Base-by-base conservation (phyloP, 352 stramenopile species). In the Pythium phragmitis region DNA sequence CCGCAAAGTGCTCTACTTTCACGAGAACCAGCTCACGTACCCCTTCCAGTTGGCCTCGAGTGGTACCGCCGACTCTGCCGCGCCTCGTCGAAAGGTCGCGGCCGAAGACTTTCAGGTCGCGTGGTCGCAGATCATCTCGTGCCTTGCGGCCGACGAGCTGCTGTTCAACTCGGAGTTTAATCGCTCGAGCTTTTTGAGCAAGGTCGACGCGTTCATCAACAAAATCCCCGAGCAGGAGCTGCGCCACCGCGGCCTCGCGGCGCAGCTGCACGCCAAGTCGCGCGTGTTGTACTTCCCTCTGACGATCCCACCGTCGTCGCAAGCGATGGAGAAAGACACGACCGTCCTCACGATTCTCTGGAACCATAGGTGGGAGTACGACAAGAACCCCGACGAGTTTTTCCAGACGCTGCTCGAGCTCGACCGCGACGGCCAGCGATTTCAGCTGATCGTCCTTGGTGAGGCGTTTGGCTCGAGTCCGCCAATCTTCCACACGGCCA, bases 21-120 rank as follows among this genome's bases (percentile, higher is more conserved):
- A 88, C 65, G 79, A 88, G 61, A 88, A 88, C 67, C 79, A 88
- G 63, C 72, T 88, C 39, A 73, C 77, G 51, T 88, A 88, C 37
- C 79, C 76, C 3, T 65, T 72, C 45, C 68, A 80, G 45, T 23
- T 68, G n/a, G 52, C 53, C 16, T 41, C 61, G 4, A 52, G 47
- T 19, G 42, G 46, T 26, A 30, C 26, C 26, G 26, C 26, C 26
- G 26, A 30, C 26, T 30, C 26, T 5, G 4, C 26, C 2, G 33
- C 4, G 16, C 30, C 56, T 45, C 50, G 11, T 12, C 67, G 68
- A 16, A 77, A 75, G 37, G 66, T 80, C 23, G 75, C 69, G 1
- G 77, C 79, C 13, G 65, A 76, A 34, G 79, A 85, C 46, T 88
- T 85, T 51, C 75, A 88, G 36, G 73, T 88, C 30, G 70, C 67